Evolutionary conservation across 2,329 filamentous ascomycete species (phyloP), one percentile per base, ranked within the genome.

Genomic region (Plectosphaerella sp.): DNA sequence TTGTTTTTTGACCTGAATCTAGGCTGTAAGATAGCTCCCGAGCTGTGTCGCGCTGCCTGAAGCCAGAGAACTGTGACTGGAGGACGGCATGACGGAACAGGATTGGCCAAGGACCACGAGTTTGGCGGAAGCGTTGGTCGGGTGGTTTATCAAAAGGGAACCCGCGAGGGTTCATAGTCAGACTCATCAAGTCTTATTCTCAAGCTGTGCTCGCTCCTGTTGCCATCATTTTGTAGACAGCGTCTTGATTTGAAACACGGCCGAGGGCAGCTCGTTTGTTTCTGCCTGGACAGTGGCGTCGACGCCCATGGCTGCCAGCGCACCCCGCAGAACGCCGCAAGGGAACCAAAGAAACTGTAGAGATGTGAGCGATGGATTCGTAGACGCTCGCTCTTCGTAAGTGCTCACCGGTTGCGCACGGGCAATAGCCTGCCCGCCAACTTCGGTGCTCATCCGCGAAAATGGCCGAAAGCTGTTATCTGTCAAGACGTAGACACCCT

Each of bases 161-260:
- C 28, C 11, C 28, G 8, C 8, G 3, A 10, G 28, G 11, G 28
- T 9, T 33, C 28, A 33, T 33, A 33, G 28, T 33, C 28, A 12
- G 28, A 33, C 28, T 5, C 5, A 33, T 33, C 28, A 33, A 33
- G 28, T 12, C 8, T 33, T 33, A 33, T 33, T 33, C 28, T 33
- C 28, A 33, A 33, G 28, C 28, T 12, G 28, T 33, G 28, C 8
- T 33, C 11, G 8, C 28, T 43, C n/a, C 18, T 18, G 41, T 43
- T 18, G 18, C 18, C 10, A 43, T 43, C 41, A 43, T 41, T 48
- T 91, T 33, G 79, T 70, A 24, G 84, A 79, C 49, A 87, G 75
- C 39, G 89, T 94, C 74, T 95, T 95, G 68, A 99, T 97, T 73
- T 99, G 94, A 68, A 99, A 99, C 1, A 92, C 90, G 36, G 93